A percentile compares a stretch with the other conserved stretches of the same genome.
Conservation (phyloP, 164 flowering plant species). For the Chloranthus sessilifolius region DNA sequence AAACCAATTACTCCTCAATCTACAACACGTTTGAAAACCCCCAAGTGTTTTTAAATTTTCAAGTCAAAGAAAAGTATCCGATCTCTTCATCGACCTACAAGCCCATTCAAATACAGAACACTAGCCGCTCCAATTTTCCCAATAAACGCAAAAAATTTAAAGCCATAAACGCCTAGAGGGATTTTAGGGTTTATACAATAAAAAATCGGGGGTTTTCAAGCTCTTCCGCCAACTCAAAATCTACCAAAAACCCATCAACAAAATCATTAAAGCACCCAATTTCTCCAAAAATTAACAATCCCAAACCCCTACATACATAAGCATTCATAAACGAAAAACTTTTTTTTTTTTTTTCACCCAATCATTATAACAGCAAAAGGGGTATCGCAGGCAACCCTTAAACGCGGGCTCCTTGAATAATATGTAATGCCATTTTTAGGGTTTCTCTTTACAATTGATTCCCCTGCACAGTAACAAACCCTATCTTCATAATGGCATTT, state of each 20-base stretch:
- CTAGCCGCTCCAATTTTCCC: not conserved
- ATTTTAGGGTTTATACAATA: not conserved
- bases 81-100: not conserved
- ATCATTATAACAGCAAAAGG: no score
- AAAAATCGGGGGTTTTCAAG: not conserved
- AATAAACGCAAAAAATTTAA: not conserved
- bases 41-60: not conserved
- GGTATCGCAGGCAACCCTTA: conserved; percentile 6
- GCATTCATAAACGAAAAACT: not conserved
- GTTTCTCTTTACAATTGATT: no score
- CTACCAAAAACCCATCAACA: conserved; percentile 5
- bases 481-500: no score
- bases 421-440: no score
- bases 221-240: conserved; percentile 8
- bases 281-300: no score
- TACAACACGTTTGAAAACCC: not conserved
- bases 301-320: not conserved
- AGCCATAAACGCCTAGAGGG: not conserved
- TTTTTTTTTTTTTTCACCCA: not conserved
- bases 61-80: not conserved
- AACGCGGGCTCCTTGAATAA: conserved; percentile 14
- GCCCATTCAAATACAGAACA: conserved; percentile 5
- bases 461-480: no score
- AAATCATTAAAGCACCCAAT: conserved; percentile 2
- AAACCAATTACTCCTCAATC: no score